Base-by-base conservation (phyloP, 768 basidiomycete genomes). In the Leccinum incarnatum region DNA sequence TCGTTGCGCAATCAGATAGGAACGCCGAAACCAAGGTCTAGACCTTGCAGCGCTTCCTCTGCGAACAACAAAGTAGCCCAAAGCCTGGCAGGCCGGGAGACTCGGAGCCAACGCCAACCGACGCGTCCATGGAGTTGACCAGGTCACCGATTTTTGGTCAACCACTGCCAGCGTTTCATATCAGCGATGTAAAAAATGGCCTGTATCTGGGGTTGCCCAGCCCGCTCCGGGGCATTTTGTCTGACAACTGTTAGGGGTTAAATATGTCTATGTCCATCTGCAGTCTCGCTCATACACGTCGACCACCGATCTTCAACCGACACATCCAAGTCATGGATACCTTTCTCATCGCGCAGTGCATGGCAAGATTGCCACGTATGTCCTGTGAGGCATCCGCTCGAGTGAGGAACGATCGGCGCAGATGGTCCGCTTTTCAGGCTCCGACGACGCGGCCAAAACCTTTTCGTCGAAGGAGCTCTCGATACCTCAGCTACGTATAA, bases 341-440 rank as follows among this genome's bases (percentile, higher is more conserved):
- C 29, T 62, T 64, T 59, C 48, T 58, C 45, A 47, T 65, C 32
- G 56, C 54, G 8, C 56, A 56, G 12, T 62, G 60, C 52, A 65
- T 65, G 51, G 56, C 40, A 17, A 62, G 56, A 37, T 48, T 65
- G 21, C 63, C 51, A 19, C 32, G 6, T n/a, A 1, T 15, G 29
- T 11, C 30, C 30, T 29, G 27, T 9, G 27, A 29, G 27, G 27
- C 27, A 27, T 27, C 27, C 27, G 27, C 27, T 27, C 27, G 27
- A 27, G 27, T 2, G 27, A 27, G 29, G 29, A 29, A 29, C 29
- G 29, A 29, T 29, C 29, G 29, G 29, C 29, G 29, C 29, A 29
- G 29, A 29, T 29, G 29, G 29, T 2, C 29, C 29, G 29, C 29
- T 29, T 29, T 29, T 29, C 29, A 29, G 29, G 29, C 29, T 29